These are phyloP conservation scores for Gnaphalium uliginosum DNA, from an alignment of 129 eudicot species.

Conservation along the genomic window DNA sequence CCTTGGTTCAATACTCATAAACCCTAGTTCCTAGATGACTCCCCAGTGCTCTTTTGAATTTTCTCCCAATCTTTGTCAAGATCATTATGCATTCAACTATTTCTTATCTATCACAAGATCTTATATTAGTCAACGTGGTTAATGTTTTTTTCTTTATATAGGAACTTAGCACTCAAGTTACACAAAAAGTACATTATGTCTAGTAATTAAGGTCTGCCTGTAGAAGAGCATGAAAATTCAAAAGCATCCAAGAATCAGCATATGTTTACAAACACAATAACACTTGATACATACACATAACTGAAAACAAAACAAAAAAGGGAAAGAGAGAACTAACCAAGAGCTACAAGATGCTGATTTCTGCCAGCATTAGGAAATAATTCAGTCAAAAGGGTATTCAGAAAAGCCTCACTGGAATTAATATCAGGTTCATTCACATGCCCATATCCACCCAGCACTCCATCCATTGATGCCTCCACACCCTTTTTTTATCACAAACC, in stretches of 20 bases:
- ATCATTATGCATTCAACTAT: neutral
- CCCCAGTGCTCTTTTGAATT: neutral
- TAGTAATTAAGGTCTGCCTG: too few species aligned
- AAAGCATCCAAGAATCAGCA: too few species aligned
- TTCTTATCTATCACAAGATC: neutral
- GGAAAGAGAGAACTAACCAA: slow-evolving; percentile 49
- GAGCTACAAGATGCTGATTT: slow-evolving; percentile 78
- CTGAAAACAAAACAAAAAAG: neutral
- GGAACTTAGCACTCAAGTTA: neutral
- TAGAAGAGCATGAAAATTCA: too few species aligned
- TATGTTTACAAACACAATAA: neutral
- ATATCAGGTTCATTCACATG: slow-evolving; percentile 86
- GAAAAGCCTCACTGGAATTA: slow-evolving; percentile 68
- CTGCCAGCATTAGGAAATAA: slow-evolving; percentile 50
- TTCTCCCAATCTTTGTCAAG: slow-evolving; percentile 3
- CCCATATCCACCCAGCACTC: slow-evolving; percentile 92
- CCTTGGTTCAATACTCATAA: too few species aligned
- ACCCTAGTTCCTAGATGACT: too few species aligned
- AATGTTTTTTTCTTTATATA: neutral
- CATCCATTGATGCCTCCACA: slow-evolving; percentile 90
- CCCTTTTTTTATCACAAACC: slow-evolving; percentile 58
- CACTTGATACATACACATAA: neutral
- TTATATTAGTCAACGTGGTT: neutral
- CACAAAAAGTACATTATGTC: neutral
- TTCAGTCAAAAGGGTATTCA: slow-evolving; percentile 57